Base-by-base conservation (phyloP, 2,329 filamentous ascomycete species). In the Aciculosporium take region DNA sequence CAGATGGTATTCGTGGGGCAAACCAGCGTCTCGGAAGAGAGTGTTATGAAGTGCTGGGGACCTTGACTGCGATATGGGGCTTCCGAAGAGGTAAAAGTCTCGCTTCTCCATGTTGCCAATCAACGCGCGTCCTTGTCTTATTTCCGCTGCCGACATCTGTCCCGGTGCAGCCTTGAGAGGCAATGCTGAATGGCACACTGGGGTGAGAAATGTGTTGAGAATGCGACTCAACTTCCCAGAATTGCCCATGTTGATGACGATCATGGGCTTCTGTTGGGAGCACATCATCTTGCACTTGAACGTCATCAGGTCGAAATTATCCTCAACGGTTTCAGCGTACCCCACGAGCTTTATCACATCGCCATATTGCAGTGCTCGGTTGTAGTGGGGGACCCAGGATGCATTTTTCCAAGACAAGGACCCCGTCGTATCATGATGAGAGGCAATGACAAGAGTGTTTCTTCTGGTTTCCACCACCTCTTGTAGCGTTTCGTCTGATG, bases 261-360 rank as follows among this genome's bases (percentile, higher is more conserved):
- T 95, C 42, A 98, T 65, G 1, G 88, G 89, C n/a, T 79, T 77
- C 40, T 81, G 71, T 55, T 93, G 82, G 1, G 83, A 74, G 20
- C 71, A 67, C 29, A 76, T 68, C 62, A 88, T 87, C 65, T 75
- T 81, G 18, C 71, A 64, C 65, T 84, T 88, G 73, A 98, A 98
- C 37, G 74, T 75, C 31, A 78, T 76, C 24, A 96, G 72, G 31
- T 82, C 77, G 55, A 84, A 91, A 59, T 98, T 98, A 62, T 96
- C 88, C 45, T 87, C 77, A 35, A 89, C 67, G 17, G 62, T 72
- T 42, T 71, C 75, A 1, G 89, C 89, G 42, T 82, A 70, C 31
- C 91, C 91, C 6, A 96, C 81, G 30, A 98, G 77, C 65, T 98
- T 98, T 65, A 98, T 86, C 44, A 96, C 71, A 55, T 96, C 87